Conservation (phyloP, 768 basidiomycete species). For the Amanita phalloides region DNA sequence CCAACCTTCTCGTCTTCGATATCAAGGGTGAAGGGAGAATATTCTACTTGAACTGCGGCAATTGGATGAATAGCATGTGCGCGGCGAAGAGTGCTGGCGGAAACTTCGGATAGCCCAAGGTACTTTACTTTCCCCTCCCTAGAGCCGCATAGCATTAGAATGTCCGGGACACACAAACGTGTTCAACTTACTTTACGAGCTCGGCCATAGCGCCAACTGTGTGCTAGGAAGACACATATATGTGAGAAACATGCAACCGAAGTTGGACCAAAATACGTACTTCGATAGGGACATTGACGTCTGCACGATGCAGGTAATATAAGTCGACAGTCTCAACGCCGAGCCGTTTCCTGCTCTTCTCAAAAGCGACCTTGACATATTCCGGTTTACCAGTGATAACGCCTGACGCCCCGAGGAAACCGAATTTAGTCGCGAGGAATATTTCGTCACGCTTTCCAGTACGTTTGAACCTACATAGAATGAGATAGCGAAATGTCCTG, state of each 20-base stretch:
- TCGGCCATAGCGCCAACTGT: slow-evolving; percentile 25
- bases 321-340: slow-evolving; percentile 27
- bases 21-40: slow-evolving; percentile 31
- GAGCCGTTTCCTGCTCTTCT: slow-evolving; percentile 22
- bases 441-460: slow-evolving; percentile 41
- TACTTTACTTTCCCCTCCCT: slow-evolving; percentile 34
- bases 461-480: slow-evolving; percentile 29
- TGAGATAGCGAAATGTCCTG: neutral
- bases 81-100: slow-evolving; percentile 31
- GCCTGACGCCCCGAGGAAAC: slow-evolving; percentile 7
- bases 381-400: slow-evolving; percentile 22
- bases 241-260: neutral
- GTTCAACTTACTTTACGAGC: slow-evolving; percentile 21
- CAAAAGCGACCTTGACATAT: slow-evolving; percentile 22
- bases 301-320: slow-evolving; percentile 24
- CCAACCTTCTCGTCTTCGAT: slow-evolving; percentile 29
- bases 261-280: slow-evolving; percentile 5
- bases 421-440: slow-evolving; percentile 51
- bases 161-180: slow-evolving; percentile 7
- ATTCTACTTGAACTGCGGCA: slow-evolving; percentile 33
- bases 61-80: slow-evolving; percentile 37
- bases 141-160: slow-evolving; percentile 16
- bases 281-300: slow-evolving; percentile 19
- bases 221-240: slow-evolving; percentile 8
- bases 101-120: slow-evolving; percentile 41